Percentiles rank a stretch among this genome's conserved stretches.
Evolutionary conservation across 1,284 basidiomycete genomes (phyloP).

Genomic region (Marasmius tenuissimus): DNA sequence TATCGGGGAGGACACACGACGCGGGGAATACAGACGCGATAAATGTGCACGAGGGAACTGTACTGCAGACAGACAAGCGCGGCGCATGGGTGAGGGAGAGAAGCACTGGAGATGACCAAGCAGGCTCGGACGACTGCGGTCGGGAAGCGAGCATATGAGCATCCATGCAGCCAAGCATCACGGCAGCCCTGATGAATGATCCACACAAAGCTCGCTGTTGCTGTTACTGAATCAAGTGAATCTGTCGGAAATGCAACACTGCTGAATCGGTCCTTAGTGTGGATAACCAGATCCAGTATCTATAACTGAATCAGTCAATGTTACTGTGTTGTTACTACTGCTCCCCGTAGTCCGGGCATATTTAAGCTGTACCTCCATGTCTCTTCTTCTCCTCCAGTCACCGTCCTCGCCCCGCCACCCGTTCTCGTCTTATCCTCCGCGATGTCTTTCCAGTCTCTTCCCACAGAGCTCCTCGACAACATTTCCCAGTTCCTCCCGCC

Average conservation of each 20-base stretch:
- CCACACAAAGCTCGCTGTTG: background rate
- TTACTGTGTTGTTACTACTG: background rate
- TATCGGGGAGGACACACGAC: background rate
- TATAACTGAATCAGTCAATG: too few species aligned
- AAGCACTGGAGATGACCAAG: background rate
- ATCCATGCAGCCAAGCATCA: background rate
- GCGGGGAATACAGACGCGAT: background rate
- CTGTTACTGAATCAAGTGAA: background rate
- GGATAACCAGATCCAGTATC: too few species aligned
- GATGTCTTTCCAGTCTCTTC: slow-evolving; percentile 43
- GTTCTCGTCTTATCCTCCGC: slow-evolving; percentile 19
- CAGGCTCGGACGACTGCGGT: background rate
- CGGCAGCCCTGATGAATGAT: too few species aligned
- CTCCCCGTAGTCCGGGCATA: background rate
- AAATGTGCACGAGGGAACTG: background rate
- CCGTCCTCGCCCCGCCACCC: background rate
- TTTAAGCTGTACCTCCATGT: background rate
- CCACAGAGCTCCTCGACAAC: slow-evolving; percentile 53
- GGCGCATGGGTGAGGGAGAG: background rate
- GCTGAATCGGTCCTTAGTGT: too few species aligned
- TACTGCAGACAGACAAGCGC: background rate
- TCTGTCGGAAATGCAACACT: background rate
- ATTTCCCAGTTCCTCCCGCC: slow-evolving; percentile 38
- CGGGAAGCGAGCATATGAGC: background rate
- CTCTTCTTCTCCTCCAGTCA: background rate